Percentiles rank a stretch among this genome's conserved stretches.
phyloP scores from a whole-genome alignment of 805 yeast species.

The Candida methanosorbosa region DNA sequence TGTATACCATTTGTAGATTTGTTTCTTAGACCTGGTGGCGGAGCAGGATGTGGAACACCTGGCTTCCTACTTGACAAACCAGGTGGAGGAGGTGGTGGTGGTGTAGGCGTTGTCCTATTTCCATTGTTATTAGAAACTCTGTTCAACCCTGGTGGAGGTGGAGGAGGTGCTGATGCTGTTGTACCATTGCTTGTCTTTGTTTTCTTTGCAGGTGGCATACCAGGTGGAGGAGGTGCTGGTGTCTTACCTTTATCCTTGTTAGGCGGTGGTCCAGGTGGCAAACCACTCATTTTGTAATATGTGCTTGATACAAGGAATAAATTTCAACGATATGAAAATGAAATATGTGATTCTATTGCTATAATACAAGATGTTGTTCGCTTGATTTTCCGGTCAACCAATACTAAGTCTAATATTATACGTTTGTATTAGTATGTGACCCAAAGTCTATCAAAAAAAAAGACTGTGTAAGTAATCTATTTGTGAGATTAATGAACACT shows the following conservation, averaged over 20 bases:
- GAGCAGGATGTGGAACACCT: conserved; percentile 22
- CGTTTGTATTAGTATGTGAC: no score
- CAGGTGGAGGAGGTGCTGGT: conserved; percentile 4
- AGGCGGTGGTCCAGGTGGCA: conserved; percentile 3
- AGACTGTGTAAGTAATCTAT: no score
- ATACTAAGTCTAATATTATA: no score
- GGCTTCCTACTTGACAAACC: conserved; percentile 3
- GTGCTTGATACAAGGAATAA: neutral
- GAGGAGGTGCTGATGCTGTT: conserved; percentile 8
- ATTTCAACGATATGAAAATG: no score
- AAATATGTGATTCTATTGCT: no score
- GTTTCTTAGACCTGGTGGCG: conserved; percentile 16
- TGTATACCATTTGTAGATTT: no score
- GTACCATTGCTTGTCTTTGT: conserved; percentile 4
- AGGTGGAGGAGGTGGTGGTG: conserved; percentile 18
- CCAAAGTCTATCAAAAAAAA: no score
- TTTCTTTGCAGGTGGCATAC: conserved; percentile 13
- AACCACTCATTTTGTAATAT: neutral
- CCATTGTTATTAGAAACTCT: neutral
- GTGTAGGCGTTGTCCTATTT: neutral
- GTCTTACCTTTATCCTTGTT: conserved; percentile 2
- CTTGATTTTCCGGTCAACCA: no score
- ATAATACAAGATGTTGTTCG: no score
- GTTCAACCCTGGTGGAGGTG: conserved; percentile 9
- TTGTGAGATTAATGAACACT: no score